Base-by-base conservation (phyloP, 2,329 filamentous ascomycete species). In the Elsinoe ampelina region DNA sequence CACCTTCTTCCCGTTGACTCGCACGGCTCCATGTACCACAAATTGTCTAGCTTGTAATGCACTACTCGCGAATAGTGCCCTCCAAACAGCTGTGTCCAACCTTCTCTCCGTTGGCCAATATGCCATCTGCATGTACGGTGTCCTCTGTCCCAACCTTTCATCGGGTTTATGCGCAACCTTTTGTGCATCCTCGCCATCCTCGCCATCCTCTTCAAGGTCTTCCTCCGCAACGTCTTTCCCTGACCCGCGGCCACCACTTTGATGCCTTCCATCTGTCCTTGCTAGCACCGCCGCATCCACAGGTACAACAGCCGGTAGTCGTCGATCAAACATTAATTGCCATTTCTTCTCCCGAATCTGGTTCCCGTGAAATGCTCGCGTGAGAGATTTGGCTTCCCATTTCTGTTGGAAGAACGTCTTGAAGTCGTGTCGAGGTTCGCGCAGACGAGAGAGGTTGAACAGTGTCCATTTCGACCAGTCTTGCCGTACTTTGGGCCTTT, bases 381-480 rank as follows among this genome's bases (percentile, higher is more conserved):
- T 82, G 62, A 84, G 71, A 19, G 90, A 83, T 74, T 98, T 98
- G 66, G 92, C 88, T 1, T 75, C 73, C 92, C 92, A 98, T 85
- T 98, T 98, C 74, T 97, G 92, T 78, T 97, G 92, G 80, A 95
- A 98, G 75, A 93, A 95, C 43, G 91, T 96, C 60, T 75, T 72
- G 52, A 63, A 64, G 13, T 64, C 67, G 58, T 75, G 72, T 13
- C 64, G 68, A 15, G 79, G 80, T 1, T 71, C 66, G 42, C 66
- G 72, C 34, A 81, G 67, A 63, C 80, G 80, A 52, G 77, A 75
- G 62, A 98, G 75, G 74, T 96, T 96, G 82, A 88, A 98, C 61
- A 98, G 80, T 70, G 95, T 95, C 79, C 89, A 90, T 76, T 95
- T 95, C 78, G 89, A 95, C 93, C 92, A 96, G 77, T 90, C 89